These are phyloP conservation scores for Didymella segeticola DNA, from an alignment of 2,329 filamentous ascomycete genomes.

Conservation along the genomic window DNA sequence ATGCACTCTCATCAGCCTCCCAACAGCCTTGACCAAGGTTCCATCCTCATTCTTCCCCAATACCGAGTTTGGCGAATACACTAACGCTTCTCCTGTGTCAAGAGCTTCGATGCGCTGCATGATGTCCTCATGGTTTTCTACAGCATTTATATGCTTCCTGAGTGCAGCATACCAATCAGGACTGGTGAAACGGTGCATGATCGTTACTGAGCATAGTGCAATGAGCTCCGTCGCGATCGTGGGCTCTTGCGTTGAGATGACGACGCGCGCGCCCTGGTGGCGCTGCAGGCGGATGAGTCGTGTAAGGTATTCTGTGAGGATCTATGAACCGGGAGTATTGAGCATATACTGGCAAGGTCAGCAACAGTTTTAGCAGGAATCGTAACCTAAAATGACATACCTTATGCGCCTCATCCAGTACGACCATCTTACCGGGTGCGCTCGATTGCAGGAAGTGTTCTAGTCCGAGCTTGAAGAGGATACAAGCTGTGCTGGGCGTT, in stretches of 20 bases:
- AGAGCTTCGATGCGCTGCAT: constrained; percentile 58
- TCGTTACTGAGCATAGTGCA: constrained; percentile 73
- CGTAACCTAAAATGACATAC: constrained; percentile 38
- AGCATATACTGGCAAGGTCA: constrained; percentile 62
- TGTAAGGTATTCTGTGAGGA: constrained; percentile 68
- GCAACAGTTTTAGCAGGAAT: no score
- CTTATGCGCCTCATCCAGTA: constrained; percentile 81
- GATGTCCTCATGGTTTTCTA: constrained; percentile 30
- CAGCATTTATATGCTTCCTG: constrained; percentile 53
- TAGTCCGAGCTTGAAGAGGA: constrained; percentile 75
- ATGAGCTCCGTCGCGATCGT: constrained; percentile 72
- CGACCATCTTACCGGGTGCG: constrained; percentile 63
- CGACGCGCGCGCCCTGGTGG: constrained; percentile 69
- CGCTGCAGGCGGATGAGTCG: constrained; percentile 72
- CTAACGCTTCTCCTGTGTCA: constrained; percentile 56
- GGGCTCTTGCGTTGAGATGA: constrained; percentile 81
- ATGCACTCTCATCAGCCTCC: constrained; percentile 23
- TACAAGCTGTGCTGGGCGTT: constrained; percentile 70
- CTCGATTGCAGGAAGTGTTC: constrained; percentile 65
- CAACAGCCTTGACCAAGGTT: constrained; percentile 15
- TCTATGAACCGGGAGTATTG: constrained; percentile 59
- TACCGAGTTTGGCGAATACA: constrained; percentile 58
- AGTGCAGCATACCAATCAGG: constrained; percentile 66
- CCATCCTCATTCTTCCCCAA: constrained; percentile 33
- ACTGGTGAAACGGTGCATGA: constrained; percentile 75